Conservation (phyloP, 306 rosid species). For the Myrica gale region DNA sequence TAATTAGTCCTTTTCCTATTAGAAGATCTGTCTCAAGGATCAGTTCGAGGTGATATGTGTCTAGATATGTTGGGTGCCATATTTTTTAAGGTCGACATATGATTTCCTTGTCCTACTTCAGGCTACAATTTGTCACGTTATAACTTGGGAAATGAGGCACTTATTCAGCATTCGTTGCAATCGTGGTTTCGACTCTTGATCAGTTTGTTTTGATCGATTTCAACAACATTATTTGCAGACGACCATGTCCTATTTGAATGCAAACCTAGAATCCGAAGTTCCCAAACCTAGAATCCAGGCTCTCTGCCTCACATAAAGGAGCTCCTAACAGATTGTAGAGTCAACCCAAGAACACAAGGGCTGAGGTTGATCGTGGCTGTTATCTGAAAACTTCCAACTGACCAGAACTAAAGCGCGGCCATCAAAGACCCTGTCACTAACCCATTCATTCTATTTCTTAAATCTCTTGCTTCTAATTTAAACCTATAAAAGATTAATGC, state of each 20-base stretch:
- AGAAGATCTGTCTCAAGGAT: conserved; percentile 36
- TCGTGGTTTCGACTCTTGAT: neutral
- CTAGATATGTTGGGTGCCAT: neutral
- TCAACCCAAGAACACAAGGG: neutral
- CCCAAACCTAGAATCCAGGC: neutral
- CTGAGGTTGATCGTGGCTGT: neutral
- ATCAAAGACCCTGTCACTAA: neutral
- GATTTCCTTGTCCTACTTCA: neutral
- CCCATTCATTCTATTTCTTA: conserved; percentile 9
- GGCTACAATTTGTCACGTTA: neutral
- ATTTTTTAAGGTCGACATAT: neutral
- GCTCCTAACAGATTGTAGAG: neutral
- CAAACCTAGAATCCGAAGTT: neutral
- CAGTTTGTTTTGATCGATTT: neutral
- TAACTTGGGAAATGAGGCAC: neutral
- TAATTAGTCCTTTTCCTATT: conserved; percentile 64
- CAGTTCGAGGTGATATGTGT: conserved; percentile 23
- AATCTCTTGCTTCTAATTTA: neutral
- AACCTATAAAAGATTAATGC: neutral
- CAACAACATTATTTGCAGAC: neutral
- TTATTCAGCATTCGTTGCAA: neutral
- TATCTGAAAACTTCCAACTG: neutral
- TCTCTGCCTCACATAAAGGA: neutral
- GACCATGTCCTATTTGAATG: neutral
- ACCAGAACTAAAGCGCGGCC: neutral